phyloP scores from a whole-genome alignment of 768 basidiomycete genomes.

The Tremella yokohamensis region DNA sequence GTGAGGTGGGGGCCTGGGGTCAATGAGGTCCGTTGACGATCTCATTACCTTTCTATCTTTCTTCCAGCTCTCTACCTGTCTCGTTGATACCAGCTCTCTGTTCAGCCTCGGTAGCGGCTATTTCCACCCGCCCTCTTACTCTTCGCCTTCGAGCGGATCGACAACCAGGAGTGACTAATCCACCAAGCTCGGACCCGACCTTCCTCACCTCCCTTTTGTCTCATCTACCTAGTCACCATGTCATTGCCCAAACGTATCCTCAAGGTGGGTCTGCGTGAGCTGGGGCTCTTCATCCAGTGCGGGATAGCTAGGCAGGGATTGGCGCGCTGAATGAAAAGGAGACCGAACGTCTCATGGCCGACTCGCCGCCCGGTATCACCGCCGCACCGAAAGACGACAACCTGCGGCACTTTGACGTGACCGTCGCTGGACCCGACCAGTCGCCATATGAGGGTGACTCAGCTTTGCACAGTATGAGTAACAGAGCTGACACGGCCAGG shows the following conservation, averaged over 20 bases:
- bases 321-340: slow-evolving; percentile 60
- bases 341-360: slow-evolving; percentile 91
- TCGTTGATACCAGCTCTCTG: too few species aligned
- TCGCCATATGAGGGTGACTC: slow-evolving; percentile 82
- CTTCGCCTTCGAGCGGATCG: too few species aligned
- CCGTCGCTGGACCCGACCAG: slow-evolving; percentile 88
- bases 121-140: too few species aligned
- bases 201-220: too few species aligned
- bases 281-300: neutral
- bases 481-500: slow-evolving; percentile 54
- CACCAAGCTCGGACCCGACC: too few species aligned
- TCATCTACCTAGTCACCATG: too few species aligned
- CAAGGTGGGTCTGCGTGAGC: slow-evolving; percentile 36
- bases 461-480: neutral
- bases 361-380: slow-evolving; percentile 96
- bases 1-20: too few species aligned
- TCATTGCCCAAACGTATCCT: slow-evolving; percentile 50
- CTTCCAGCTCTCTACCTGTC: too few species aligned
- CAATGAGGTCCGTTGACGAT: too few species aligned
- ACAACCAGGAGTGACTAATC: too few species aligned
- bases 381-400: slow-evolving; percentile 95
- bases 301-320: neutral
- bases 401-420: slow-evolving; percentile 96
- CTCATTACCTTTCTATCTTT: too few species aligned
- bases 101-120: too few species aligned